phyloP scores from a whole-genome alignment of 805 yeast genomes.

The Sugiyamaella smithiae region DNA sequence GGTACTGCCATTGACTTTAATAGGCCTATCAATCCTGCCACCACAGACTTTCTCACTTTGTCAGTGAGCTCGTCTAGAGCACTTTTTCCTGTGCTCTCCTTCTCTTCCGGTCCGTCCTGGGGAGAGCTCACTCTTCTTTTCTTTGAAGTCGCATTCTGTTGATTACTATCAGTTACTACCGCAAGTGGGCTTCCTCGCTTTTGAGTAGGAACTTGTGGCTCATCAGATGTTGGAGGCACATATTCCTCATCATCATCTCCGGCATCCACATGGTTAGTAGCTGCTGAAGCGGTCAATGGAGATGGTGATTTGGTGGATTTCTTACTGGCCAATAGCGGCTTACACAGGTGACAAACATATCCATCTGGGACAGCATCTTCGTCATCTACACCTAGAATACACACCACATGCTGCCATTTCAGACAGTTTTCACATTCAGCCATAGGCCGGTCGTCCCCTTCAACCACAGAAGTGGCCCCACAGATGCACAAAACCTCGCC shows the following conservation, averaged over 20 bases:
- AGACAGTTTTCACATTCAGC: constrained; percentile 62
- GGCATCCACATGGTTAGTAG: background rate
- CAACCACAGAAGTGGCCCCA: constrained; percentile 29
- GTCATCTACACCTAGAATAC: constrained; percentile 50
- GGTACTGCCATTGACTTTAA: constrained; percentile 42
- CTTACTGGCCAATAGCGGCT: constrained; percentile 26
- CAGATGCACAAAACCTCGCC: constrained; percentile 32
- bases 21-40: constrained; percentile 47
- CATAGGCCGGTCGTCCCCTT: constrained; percentile 48
- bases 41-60: constrained; percentile 46
- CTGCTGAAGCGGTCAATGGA: background rate
- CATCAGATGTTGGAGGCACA: constrained; percentile 14
- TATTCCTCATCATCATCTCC: constrained; percentile 20
- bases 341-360: constrained; percentile 55
- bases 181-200: background rate
- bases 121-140: background rate
- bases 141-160: background rate
- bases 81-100: background rate
- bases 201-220: background rate
- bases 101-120: background rate
- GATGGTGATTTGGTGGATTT: background rate
- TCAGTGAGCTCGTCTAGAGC: constrained; percentile 18
- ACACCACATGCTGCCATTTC: constrained; percentile 68
- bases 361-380: constrained; percentile 47
- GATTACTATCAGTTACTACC: background rate